phyloP scores from a whole-genome alignment of 306 rosid species.

The Dryas alaskensis region DNA sequence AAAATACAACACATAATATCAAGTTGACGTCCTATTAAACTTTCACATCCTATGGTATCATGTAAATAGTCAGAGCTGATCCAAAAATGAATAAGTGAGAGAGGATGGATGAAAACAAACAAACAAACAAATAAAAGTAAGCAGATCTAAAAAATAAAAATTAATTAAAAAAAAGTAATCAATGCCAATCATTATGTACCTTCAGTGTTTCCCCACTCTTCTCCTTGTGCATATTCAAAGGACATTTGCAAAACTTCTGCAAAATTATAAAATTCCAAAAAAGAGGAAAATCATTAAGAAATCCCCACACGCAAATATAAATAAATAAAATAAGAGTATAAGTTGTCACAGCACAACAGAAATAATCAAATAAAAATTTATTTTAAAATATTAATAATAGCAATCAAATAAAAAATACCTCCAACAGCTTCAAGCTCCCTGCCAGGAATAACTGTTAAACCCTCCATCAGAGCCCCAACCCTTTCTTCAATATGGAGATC shows the following conservation, averaged over 20 bases:
- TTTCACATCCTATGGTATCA: neutral
- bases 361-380: neutral
- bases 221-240: constrained; percentile 51
- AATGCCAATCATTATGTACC: constrained; percentile 39
- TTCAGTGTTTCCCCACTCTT: constrained; percentile 52
- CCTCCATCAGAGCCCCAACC: constrained; percentile 64
- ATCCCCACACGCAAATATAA: constrained; percentile 6
- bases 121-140: neutral
- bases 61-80: neutral
- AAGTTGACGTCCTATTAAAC: neutral
- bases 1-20: neutral
- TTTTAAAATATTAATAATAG: neutral
- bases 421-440: constrained; percentile 76
- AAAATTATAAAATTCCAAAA: constrained; percentile 28
- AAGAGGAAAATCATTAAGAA: constrained; percentile 20
- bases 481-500: constrained; percentile 81
- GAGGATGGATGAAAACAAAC: neutral
- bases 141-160: neutral
- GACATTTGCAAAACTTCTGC: constrained; percentile 86
- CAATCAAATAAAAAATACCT: constrained; percentile 42
- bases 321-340: neutral
- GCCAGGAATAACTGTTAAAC: constrained; percentile 78
- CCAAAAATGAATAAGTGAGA: neutral
- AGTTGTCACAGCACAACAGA: neutral
- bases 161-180: neutral